Conservation (phyloP, 352 stramenopile species). For the Aphanomyces euteiches region DNA sequence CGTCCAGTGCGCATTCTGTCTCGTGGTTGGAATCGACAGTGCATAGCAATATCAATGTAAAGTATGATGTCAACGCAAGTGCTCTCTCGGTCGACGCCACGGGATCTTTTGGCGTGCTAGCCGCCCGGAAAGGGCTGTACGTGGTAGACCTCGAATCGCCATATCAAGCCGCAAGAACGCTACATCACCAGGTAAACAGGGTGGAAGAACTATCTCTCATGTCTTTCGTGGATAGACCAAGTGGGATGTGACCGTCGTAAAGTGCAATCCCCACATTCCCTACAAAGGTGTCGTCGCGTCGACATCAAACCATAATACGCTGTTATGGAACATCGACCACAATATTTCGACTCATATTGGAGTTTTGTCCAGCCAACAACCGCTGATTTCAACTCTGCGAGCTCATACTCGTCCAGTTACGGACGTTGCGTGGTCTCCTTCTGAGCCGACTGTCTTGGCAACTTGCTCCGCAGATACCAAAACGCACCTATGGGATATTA, state of each 20-base stretch:
- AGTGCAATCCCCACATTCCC: slow-evolving; percentile 69
- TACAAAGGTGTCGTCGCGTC: slow-evolving; percentile 67
- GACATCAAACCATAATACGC: slow-evolving; percentile 74
- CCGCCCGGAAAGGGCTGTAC: slow-evolving; percentile 62
- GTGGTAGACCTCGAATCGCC: slow-evolving; percentile 68
- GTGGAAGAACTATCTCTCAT: background rate
- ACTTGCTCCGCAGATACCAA: slow-evolving; percentile 74
- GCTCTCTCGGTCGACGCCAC: slow-evolving; percentile 73
- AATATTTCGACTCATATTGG: slow-evolving; percentile 21
- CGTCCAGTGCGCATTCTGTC: slow-evolving; percentile 10
- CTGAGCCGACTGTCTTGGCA: slow-evolving; percentile 67
- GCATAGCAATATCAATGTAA: slow-evolving; percentile 54
- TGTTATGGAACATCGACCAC: slow-evolving; percentile 69
- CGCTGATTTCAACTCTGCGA: slow-evolving; percentile 67
- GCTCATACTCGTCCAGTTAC: slow-evolving; percentile 71
- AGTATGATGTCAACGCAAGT: slow-evolving; percentile 60
- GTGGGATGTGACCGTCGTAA: slow-evolving; percentile 71
- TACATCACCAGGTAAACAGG: slow-evolving; percentile 50
- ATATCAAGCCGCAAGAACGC: slow-evolving; percentile 48
- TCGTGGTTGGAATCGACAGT: slow-evolving; percentile 37
- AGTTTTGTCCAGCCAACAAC: slow-evolving; percentile 37
- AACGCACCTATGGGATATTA: slow-evolving; percentile 77
- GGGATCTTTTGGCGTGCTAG: slow-evolving; percentile 58
- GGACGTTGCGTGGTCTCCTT: slow-evolving; percentile 71
- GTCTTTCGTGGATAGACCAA: slow-evolving; percentile 43